Evolutionary conservation across 1,284 basidiomycete genomes (phyloP), one percentile per base, ranked within the genome.

Genomic region (Rhodofomes roseus): DNA sequence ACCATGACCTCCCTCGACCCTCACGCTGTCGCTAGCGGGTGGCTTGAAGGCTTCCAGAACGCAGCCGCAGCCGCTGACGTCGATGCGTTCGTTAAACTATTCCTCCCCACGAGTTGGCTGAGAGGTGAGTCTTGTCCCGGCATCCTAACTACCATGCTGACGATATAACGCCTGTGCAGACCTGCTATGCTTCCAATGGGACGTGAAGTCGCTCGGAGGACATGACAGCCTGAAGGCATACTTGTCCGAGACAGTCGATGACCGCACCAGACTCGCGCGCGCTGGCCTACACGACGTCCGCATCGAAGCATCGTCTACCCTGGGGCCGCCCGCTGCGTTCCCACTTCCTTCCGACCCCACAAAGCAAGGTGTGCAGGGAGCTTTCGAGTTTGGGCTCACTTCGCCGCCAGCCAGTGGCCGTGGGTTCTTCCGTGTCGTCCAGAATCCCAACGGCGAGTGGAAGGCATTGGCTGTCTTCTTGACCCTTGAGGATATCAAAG

Each of bases 181-280:
- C 27, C 36, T 48, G 4, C 34, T 56, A 20, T 56, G 43, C 22
- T 56, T 56, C 44, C 44, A 40, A 18, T 56, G 55, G 55, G 55
- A 56, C 31, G 8, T 36, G 25, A 18, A 41, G 31, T 34, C 25
- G 6, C 29, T 56, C 23, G 11, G 27, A 8, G 55, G 44, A n/a
- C 41, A 39, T 25, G 25, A 31, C 12, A 50, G 37, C 16, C 31
- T 56, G 44, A 39, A 22, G 16, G 18, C 25, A 22, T 56, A 46
- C n/a, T 44, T 57, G 68, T 84, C 34, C 60, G 66, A 18, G 69
- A 36, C 44, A 53, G 34, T 60, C 60, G 87, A 27, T 76, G 74
- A 1, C 86, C 81, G 80, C 74, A 88, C 56, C 71, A 76, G 37
- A 69, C 77, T 40, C 73, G 80, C 60, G 86, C 86, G 67, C 72